These are phyloP conservation scores for Logfia minima DNA, from an alignment of 129 eudicot genomes.

Conservation along the genomic window DNA sequence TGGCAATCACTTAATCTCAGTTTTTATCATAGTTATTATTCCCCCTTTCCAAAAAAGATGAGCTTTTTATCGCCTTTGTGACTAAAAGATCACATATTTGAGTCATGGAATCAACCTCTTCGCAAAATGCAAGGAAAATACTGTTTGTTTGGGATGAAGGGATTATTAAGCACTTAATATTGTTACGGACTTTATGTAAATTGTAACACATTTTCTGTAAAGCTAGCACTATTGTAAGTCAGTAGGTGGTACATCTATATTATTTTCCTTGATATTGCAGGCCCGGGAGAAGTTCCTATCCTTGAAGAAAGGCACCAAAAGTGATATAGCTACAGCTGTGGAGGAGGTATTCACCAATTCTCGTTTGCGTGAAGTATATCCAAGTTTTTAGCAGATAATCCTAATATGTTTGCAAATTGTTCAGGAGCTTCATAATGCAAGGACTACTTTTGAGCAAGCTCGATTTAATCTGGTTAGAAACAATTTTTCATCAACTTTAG, in stretches of 20 bases:
- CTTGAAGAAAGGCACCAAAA: constrained; percentile 87
- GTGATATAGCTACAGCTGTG: constrained; percentile 68
- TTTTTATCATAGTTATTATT: not conserved
- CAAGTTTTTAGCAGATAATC: constrained; percentile 1
- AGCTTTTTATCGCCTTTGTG: not conserved
- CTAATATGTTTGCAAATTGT: constrained; percentile 24
- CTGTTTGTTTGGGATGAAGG: too few species aligned
- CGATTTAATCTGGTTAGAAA: constrained; percentile 82
- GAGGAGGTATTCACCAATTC: constrained; percentile 77
- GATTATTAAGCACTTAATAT: too few species aligned
- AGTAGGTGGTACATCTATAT: not conserved
- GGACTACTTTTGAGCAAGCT: constrained; percentile 97
- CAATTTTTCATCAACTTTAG: not conserved
- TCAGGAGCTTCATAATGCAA: constrained; percentile 92
- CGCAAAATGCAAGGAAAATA: too few species aligned
- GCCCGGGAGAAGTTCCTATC: constrained; percentile 94
- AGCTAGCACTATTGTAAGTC: too few species aligned
- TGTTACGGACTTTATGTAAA: too few species aligned
- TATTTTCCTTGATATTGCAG: constrained; percentile 40
- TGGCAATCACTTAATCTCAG: constrained; percentile 6
- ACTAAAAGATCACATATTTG: too few species aligned
- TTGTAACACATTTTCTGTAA: too few species aligned
- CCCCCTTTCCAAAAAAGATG: constrained; percentile 3
- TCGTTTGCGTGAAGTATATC: constrained; percentile 1
- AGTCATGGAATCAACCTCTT: too few species aligned